A percentile compares a stretch with the other conserved stretches of the same genome.
These are phyloP conservation scores for Hypoxylon lienhwacheense DNA, from an alignment of 495 filamentous ascomycete species.

Conservation along the genomic window DNA sequence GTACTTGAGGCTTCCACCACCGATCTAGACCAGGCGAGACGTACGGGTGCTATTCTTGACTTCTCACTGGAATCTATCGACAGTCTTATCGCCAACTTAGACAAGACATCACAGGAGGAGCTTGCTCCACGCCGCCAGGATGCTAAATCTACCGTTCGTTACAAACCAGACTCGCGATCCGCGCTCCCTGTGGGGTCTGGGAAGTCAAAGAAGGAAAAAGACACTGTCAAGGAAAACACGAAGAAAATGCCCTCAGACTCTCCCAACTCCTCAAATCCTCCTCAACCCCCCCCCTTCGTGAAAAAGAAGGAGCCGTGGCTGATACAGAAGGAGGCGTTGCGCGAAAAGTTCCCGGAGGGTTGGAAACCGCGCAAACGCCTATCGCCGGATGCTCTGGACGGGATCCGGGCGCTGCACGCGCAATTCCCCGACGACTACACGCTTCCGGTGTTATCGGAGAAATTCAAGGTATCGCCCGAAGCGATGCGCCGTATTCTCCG, in stretches of 20 bases:
- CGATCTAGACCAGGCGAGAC: slow-evolving; percentile 16
- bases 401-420: slow-evolving; percentile 76
- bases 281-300: too few relatives aligned
- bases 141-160: background rate
- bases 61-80: slow-evolving; percentile 41
- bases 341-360: slow-evolving; percentile 71
- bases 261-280: too few relatives aligned
- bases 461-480: slow-evolving; percentile 85
- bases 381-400: slow-evolving; percentile 86
- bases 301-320: slow-evolving; percentile 60
- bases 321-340: slow-evolving; percentile 67
- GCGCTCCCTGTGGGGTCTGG: slow-evolving; percentile 5
- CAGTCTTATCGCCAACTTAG: slow-evolving; percentile 12
- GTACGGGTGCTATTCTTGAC: slow-evolving; percentile 36
- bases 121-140: background rate
- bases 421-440: slow-evolving; percentile 75
- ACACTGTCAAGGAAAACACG: too few relatives aligned
- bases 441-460: slow-evolving; percentile 68
- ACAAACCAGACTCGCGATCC: background rate
- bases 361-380: slow-evolving; percentile 85
- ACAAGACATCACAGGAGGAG: background rate
- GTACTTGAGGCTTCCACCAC: slow-evolving; percentile 3
- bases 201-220: slow-evolving; percentile 31
- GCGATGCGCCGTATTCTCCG: slow-evolving; percentile 83
- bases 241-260: too few relatives aligned